Conservation (phyloP, 169 alveolate genomes). For the Plasmodium berghei region DNA sequence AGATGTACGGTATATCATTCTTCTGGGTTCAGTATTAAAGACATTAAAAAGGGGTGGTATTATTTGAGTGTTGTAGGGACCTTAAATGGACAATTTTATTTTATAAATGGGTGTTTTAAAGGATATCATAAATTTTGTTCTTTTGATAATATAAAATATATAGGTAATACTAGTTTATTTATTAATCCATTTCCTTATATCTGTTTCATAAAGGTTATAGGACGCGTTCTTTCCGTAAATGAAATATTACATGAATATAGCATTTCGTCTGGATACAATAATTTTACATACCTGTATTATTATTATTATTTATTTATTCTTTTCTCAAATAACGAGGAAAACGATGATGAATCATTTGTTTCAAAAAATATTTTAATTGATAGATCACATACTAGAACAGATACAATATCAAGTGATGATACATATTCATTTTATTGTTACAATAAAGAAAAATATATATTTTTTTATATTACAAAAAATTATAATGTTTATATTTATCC, state of each 20-base stretch:
- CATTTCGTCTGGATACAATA: constrained; percentile 4
- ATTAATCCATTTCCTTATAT: constrained; percentile 51
- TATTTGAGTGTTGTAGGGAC: constrained; percentile 62
- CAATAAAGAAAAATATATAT: constrained; percentile 33
- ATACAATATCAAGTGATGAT: not conserved
- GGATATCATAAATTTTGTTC: constrained; percentile 70
- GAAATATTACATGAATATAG: constrained; percentile 61
- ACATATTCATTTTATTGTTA: constrained; percentile 8
- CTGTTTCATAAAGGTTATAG: constrained; percentile 26
- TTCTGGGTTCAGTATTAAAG: constrained; percentile 59
- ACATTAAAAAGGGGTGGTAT: constrained; percentile 61
- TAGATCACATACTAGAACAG: not conserved
- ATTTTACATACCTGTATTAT: constrained; percentile 5
- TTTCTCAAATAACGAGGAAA: not conserved
- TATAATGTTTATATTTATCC: constrained; percentile 57
- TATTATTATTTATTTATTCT: constrained; percentile 21
- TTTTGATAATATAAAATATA: constrained; percentile 65
- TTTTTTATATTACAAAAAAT: constrained; percentile 54
- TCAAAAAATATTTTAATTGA: too few species aligned
- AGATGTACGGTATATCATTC: constrained; percentile 23
- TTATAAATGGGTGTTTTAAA: constrained; percentile 54
- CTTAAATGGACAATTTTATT: constrained; percentile 56
- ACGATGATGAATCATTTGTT: not conserved
- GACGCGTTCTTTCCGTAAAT: constrained; percentile 42
- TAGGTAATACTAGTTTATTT: constrained; percentile 62